Evolutionary conservation across 176 grass and related monocot genomes (phyloP), one percentile per base, ranked within the genome.

Genomic region (Panicum miliaceum): DNA sequence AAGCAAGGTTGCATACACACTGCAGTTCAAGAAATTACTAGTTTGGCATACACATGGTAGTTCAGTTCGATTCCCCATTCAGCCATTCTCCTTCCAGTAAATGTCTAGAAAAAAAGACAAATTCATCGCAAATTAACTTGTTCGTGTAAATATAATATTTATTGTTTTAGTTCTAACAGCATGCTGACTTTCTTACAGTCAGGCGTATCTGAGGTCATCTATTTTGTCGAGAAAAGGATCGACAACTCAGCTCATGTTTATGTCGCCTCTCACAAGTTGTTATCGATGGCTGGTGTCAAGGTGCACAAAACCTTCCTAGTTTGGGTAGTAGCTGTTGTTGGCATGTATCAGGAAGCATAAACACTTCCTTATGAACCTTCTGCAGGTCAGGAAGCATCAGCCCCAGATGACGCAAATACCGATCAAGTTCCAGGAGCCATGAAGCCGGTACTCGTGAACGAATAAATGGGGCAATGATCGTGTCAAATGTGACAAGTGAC

Each of bases 161-260:
- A 20, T 41, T 47, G 22, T 4, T 26, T 77, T 42, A 72, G 5
- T 65, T 67, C 34, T 90, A 83, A 64, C 23, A 75, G 8, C 18
- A 71, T 84, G n/a, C 67, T 67, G 40, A 9, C 22, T 63, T 90
- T 89, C 42, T 93, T 92, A 18, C 88, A 99, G 96, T 96, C 96
- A 57, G 93, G 91, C 18, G 93, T 99, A 52, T 96, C 96, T 61
- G 96, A 99, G 89, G 96, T 99, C 71, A 96, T 99, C 78, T 95
- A 99, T 81, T 99, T 95, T 81, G 88, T 94, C 19, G 96, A 99
- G 75, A 99, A 98, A 92, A 96, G 76, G 75, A 62, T 94, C 0
- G 94, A 83, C 65, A 96, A 82, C 82, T 88, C 92, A 20, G 93
- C 88, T 89, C 48, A 89, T 79, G 86, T 79, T 84, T 99, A 99